Percentiles rank a stretch among this genome's conserved stretches.
phyloP scores from a whole-genome alignment of 129 eudicot species.

The Arctium minus region DNA sequence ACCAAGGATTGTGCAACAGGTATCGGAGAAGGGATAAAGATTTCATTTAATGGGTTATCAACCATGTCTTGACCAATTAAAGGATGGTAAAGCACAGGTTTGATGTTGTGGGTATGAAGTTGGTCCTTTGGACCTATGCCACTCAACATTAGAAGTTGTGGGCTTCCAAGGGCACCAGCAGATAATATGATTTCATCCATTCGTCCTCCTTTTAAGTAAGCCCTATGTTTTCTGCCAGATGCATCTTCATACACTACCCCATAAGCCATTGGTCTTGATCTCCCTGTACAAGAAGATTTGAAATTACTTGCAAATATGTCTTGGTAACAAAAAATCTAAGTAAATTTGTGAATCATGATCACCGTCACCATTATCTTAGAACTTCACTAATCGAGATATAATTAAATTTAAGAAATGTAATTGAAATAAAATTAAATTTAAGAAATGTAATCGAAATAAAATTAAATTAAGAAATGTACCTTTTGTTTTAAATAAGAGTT shows the following conservation, averaged over 20 bases:
- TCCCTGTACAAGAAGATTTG: background rate
- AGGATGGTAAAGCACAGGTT: background rate
- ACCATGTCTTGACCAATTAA: background rate
- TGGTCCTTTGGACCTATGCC: background rate
- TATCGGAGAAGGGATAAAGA: background rate
- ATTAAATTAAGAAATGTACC: background rate
- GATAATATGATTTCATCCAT: background rate
- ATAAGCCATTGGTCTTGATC: background rate
- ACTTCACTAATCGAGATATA: background rate
- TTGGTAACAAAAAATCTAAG: background rate
- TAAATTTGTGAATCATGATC: background rate
- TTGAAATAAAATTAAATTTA: background rate
- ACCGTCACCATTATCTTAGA: background rate
- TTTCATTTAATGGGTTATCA: background rate
- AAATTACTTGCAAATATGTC: background rate
- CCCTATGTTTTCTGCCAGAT: background rate
- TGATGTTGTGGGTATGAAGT: background rate
- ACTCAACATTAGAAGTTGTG: background rate
- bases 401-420: no score
- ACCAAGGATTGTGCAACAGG: background rate
- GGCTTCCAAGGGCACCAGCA: background rate
- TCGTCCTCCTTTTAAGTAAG: background rate
- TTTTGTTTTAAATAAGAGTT: slow-evolving; percentile 15
- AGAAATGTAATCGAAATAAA: background rate
- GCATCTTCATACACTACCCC: background rate